These are phyloP conservation scores for Stygiomarasmius scandens DNA, from an alignment of 1,284 basidiomycete species.

Conservation along the genomic window DNA sequence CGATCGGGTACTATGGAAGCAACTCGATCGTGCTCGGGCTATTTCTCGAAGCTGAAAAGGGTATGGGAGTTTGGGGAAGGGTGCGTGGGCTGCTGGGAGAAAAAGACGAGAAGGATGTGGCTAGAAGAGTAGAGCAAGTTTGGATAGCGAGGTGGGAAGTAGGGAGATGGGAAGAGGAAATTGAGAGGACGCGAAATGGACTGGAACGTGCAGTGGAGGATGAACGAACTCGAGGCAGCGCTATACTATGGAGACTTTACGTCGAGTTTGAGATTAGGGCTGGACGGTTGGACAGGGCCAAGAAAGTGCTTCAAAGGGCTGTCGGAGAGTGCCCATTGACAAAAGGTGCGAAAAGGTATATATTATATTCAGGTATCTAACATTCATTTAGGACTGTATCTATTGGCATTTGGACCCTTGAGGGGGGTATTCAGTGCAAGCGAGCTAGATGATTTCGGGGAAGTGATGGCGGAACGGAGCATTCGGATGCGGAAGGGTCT, in stretches of 20 bases:
- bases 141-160: constrained; percentile 81
- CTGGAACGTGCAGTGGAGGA: constrained; percentile 62
- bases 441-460: constrained; percentile 72
- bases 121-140: constrained; percentile 64
- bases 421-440: constrained; percentile 64
- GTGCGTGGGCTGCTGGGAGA: constrained; percentile 58
- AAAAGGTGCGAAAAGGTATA: constrained; percentile 59
- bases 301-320: constrained; percentile 79
- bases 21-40: constrained; percentile 78
- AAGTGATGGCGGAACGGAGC: constrained; percentile 84
- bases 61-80: constrained; percentile 73
- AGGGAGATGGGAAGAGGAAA: constrained; percentile 66
- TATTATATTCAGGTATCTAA: constrained; percentile 9
- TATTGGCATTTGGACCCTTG: constrained; percentile 81
- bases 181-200: constrained; percentile 69
- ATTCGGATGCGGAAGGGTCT: constrained; percentile 71
- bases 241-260: constrained; percentile 77
- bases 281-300: constrained; percentile 65
- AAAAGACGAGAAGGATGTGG: constrained; percentile 52
- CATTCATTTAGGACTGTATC: constrained; percentile 69
- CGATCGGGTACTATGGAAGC: constrained; percentile 63
- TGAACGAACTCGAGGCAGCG: constrained; percentile 68
- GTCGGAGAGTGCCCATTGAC: constrained; percentile 79
- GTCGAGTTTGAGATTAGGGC: constrained; percentile 82
- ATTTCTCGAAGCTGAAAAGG: constrained; percentile 79